Conservation (phyloP, 352 stramenopile species). For the Aphanomyces euteiches region DNA sequence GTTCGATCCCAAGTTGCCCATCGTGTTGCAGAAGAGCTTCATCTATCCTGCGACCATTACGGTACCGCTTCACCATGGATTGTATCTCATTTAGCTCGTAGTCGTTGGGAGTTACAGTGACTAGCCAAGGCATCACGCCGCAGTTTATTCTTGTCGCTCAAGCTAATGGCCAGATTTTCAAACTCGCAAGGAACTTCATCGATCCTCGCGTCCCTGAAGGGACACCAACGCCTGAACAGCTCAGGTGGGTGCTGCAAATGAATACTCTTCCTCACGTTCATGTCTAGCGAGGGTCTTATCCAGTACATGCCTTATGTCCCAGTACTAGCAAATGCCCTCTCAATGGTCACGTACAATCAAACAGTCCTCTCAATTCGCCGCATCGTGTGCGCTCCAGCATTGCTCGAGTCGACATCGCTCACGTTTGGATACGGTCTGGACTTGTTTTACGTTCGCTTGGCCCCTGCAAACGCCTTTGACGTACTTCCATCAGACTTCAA, state of each 20-base stretch:
- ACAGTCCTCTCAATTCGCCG: slow-evolving; percentile 74
- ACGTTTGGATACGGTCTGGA: slow-evolving; percentile 91
- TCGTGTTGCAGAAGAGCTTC: slow-evolving; percentile 95
- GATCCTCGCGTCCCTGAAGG: slow-evolving; percentile 92
- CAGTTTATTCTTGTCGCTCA: slow-evolving; percentile 91
- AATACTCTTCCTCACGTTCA: slow-evolving; percentile 5
- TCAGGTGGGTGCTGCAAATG: slow-evolving; percentile 39
- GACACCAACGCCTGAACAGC: slow-evolving; percentile 78
- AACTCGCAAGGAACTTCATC: slow-evolving; percentile 89
- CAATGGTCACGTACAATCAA: slow-evolving; percentile 90
- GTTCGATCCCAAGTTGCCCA: slow-evolving; percentile 83
- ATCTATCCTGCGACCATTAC: slow-evolving; percentile 87
- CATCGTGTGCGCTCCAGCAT: slow-evolving; percentile 66
- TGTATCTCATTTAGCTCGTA: slow-evolving; percentile 14
- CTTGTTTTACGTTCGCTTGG: slow-evolving; percentile 92
- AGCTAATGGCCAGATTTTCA: slow-evolving; percentile 90
- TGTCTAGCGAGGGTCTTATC: slow-evolving; percentile 62
- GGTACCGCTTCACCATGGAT: slow-evolving; percentile 34
- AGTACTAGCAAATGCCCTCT: slow-evolving; percentile 76
- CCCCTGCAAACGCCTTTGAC: slow-evolving; percentile 94
- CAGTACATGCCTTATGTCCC: slow-evolving; percentile 90
- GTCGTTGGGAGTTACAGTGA: slow-evolving; percentile 90
- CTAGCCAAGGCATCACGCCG: slow-evolving; percentile 91
- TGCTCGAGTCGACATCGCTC: slow-evolving; percentile 95
- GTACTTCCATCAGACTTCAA: slow-evolving; percentile 95